Conservation (phyloP, 768 basidiomycete species). For the Gloeostereum incarnatum region DNA sequence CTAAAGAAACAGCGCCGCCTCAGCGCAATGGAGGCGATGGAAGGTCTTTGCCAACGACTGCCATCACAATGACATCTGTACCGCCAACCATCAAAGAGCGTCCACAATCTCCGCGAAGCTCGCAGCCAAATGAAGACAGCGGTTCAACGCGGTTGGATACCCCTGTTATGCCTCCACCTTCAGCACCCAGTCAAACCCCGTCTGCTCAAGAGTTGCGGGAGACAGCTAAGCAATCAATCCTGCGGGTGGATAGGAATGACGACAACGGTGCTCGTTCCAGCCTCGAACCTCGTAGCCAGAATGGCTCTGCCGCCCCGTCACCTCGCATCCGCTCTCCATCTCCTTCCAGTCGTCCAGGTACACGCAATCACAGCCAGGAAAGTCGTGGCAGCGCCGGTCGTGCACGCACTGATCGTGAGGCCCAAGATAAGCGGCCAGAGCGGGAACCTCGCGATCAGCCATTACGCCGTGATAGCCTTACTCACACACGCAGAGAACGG, state of each 20-base stretch:
- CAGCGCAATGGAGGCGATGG: too few species aligned
- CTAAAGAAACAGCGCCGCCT: too few species aligned
- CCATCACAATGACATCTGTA: too few species aligned
- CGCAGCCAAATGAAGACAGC: too few species aligned
- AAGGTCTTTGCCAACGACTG: too few species aligned
- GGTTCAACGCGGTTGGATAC: too few species aligned
- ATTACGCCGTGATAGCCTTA: slow-evolving; percentile 40
- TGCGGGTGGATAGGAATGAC: slow-evolving; percentile 33
- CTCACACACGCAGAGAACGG: slow-evolving; percentile 41
- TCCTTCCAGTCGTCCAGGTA: slow-evolving; percentile 56
- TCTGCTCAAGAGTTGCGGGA: slow-evolving; percentile 76
- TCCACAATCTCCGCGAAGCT: too few species aligned
- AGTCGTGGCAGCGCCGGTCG: slow-evolving; percentile 67
- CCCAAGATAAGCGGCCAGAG: slow-evolving; percentile 46
- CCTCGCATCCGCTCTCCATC: slow-evolving; percentile 59
- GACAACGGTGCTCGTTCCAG: slow-evolving; percentile 21
- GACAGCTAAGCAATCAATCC: slow-evolving; percentile 63
- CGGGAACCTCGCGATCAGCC: slow-evolving; percentile 35
- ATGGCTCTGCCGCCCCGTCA: slow-evolving; percentile 45
- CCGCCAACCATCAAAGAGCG: too few species aligned
- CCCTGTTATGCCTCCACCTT: slow-evolving; percentile 72
- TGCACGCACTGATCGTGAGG: slow-evolving; percentile 39
- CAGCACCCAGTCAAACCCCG: slow-evolving; percentile 65
- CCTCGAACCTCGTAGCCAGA: slow-evolving; percentile 33
- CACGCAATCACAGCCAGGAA: slow-evolving; percentile 61